Conservation (phyloP, 768 basidiomycete genomes). For the Phanerochaete carnosa region DNA sequence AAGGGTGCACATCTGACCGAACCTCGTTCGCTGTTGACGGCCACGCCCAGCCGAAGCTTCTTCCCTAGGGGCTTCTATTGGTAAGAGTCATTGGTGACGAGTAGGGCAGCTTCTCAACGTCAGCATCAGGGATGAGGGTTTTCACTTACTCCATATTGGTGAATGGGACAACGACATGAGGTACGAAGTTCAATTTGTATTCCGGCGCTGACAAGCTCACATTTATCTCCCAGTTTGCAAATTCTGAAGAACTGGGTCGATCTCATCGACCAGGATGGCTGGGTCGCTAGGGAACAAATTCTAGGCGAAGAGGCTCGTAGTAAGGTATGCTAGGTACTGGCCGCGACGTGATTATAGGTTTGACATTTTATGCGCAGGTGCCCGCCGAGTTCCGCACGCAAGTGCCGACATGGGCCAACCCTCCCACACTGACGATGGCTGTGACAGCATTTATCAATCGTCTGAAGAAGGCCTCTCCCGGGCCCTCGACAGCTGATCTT, state of each 20-base stretch:
- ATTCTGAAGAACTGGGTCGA: conserved; percentile 89
- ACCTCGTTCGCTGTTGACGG: conserved; percentile 76
- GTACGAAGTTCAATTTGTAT: conserved; percentile 27
- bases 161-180: conserved; percentile 91
- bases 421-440: conserved; percentile 92
- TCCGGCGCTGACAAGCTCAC: background rate
- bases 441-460: conserved; percentile 87
- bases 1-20: conserved; percentile 68
- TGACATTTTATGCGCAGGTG: conserved; percentile 44
- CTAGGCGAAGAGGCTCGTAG: conserved; percentile 95
- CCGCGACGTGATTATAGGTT: background rate
- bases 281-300: conserved; percentile 96
- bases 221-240: conserved; percentile 54
- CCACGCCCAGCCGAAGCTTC: conserved; percentile 94
- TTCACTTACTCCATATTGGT: conserved; percentile 89
- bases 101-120: background rate
- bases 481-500: conserved; percentile 57
- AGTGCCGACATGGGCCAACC: conserved; percentile 92
- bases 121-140: conserved; percentile 84
- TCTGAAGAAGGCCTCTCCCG: conserved; percentile 42
- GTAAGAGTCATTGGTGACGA: conserved; percentile 34
- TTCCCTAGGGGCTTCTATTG: conserved; percentile 98
- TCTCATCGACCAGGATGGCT: conserved; percentile 90
- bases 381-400: conserved; percentile 90
- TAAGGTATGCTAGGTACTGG: conserved; percentile 45